Evolutionary conservation across 495 filamentous ascomycete species (phyloP), one percentile per base, ranked within the genome.

Genomic region (Entonaema liquescens): DNA sequence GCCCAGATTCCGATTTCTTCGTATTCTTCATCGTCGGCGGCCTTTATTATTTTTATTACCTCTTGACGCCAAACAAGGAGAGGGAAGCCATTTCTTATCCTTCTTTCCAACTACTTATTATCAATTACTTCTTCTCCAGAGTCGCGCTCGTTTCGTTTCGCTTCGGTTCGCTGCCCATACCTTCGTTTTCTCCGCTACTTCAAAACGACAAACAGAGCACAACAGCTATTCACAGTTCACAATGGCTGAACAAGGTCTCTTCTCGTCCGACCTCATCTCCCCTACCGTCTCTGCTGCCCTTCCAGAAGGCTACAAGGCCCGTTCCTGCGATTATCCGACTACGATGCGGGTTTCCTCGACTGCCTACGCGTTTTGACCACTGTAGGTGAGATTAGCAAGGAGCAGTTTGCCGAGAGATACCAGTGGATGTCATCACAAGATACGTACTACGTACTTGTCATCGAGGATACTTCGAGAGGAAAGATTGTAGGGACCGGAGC

Each of bases 291-390:
- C 88, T 62, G 81, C 90, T 33, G 80, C 83, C 23, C 89, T 98
- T 0, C 95, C 95, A 29, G 82, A 88, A 68, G 88, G 89, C 73
- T 98, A 98, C 85, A 88, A 83, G 19, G 86, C 96, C 72, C 93
- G 95, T 6, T 91, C 96, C 81, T 97, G 59, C 89, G 89, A 70
- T 86, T 88, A 70, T 85, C 84, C 74, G 95, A 99, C 83, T 97
- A 90, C 83, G 79, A 87, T 28, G 82, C 83, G 3, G 91, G 90
- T 61, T 97, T 97, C 80, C 89, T 98, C 50, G 93, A 97, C 78
- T 93, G 94, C 62, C 87, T 99, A 56, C 89, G 93, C 12, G 94
- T 97, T 28, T 83, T 99, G 70, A 98, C 95, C 3, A 93, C 90
- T 36, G 96, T 99, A 25, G 96, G 96, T 62, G 93, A 97, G 42